Conservation (phyloP, 495 filamentous ascomycete species). For the Immersiella caudata region DNA sequence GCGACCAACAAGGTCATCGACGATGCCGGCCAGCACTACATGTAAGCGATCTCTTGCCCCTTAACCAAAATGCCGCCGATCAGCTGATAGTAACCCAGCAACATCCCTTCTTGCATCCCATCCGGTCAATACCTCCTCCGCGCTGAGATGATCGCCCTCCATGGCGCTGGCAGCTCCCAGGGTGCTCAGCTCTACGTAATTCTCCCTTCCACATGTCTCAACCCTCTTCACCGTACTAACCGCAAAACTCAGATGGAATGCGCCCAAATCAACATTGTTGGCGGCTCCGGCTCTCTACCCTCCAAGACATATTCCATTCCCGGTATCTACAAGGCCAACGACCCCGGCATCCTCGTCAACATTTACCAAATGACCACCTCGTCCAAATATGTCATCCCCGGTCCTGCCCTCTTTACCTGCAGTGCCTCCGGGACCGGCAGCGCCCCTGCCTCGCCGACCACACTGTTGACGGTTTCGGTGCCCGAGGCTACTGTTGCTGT, state of each 20-base stretch:
- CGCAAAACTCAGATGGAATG: conserved; percentile 48
- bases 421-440: conserved; percentile 31
- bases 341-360: conserved; percentile 44
- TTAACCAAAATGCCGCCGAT: background rate
- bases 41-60: conserved; percentile 23
- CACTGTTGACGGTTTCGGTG: conserved; percentile 19
- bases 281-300: conserved; percentile 35
- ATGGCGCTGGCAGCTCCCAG: conserved; percentile 40
- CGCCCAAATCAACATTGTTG: conserved; percentile 52
- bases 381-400: conserved; percentile 41
- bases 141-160: conserved; percentile 53
- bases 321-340: conserved; percentile 47
- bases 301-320: conserved; percentile 48
- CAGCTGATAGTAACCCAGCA: conserved; percentile 19
- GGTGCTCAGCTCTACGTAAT: conserved; percentile 56
- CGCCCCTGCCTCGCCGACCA: conserved; percentile 33
- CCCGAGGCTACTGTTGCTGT: conserved; percentile 18
- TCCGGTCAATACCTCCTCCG: conserved; percentile 45
- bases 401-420: conserved; percentile 38
- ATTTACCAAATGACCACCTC: conserved; percentile 41
- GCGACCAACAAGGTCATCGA: conserved; percentile 49
- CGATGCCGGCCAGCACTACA: conserved; percentile 47
- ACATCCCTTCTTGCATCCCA: conserved; percentile 50
- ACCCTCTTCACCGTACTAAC: conserved; percentile 21
- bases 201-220: background rate